These are phyloP conservation scores for Skeletonema costatum DNA, from an alignment of 108 stramenopile genomes.

Conservation along the genomic window DNA sequence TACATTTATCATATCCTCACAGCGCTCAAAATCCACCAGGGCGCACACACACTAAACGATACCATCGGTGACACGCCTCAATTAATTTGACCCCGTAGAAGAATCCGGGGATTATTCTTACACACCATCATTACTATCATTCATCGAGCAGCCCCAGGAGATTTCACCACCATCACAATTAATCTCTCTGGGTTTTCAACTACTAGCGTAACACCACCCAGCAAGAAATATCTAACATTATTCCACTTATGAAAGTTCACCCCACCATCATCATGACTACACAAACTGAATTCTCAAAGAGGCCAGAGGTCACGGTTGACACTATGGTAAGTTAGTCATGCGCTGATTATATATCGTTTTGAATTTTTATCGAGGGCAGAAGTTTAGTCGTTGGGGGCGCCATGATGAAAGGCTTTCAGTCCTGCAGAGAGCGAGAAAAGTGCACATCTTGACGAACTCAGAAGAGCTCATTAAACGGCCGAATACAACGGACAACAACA, in stretches of 20 bases:
- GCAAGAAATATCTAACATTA: too few relatives aligned
- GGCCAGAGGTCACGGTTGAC: constrained; percentile 73
- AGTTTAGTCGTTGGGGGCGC: neutral
- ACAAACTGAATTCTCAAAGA: constrained; percentile 73
- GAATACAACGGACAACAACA: neutral
- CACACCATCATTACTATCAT: neutral
- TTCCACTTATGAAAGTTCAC: neutral
- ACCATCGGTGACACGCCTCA: neutral
- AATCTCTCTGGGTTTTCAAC: too few relatives aligned
- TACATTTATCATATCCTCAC: neutral
- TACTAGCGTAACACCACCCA: neutral
- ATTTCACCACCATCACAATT: neutral
- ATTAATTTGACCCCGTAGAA: neutral
- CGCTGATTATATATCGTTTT: neutral
- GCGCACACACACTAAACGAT: neutral
- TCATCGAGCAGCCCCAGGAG: neutral
- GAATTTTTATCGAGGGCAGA: neutral
- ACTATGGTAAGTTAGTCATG: constrained; percentile 74
- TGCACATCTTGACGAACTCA: neutral
- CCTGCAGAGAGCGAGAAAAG: neutral
- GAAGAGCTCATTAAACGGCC: neutral
- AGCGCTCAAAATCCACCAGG: neutral
- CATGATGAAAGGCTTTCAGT: neutral
- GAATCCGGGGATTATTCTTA: neutral
- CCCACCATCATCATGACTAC: neutral